Base-by-base conservation (phyloP, 306 rosid genomes). In the Quercus gilva region DNA sequence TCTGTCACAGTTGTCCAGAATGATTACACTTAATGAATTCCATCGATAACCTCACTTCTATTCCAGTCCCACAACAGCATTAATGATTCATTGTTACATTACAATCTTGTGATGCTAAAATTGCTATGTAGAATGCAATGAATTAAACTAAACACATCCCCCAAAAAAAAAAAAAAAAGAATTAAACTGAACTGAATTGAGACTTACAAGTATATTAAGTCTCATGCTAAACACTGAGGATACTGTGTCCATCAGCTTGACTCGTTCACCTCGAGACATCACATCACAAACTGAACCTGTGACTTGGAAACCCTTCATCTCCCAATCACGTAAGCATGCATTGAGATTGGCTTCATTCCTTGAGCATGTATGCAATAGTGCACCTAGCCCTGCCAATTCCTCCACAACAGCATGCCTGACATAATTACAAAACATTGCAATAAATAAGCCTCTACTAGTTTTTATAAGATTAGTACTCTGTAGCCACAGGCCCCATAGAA, bases 131-230 rank as follows among this genome's bases (percentile, higher is more conserved):
- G 56, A 43, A 43, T 7, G 20, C 49, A 68, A 68, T 68, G 5
- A n/a, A 8, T 43, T 35, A 18, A 37, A 4, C 45, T 2, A 41
- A 41, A 41, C 12, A 8, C 45, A 2, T 41, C 45, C 43, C n/a
- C 0, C 0, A 35, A 35, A 37, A 37, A 2, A 8, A 37, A 41
- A 1, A 37, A 37, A 6, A 7, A 37, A 1, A 37, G 0, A 6
- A 7, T 7, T 37, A 8, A 41, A 41, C 23, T 19, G 5, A 6
- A 69, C 20, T 5, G 35, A 6, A 28, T 15, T 73, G 18, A 13
- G 28, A 25, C 73, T 76, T 9, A 84, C 85, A 74, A 85, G 88
- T 43, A 85, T 81, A 20, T 78, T 73, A 59, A 81, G 85, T 79
- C 78, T 85, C 58, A 81, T 85, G 11, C 81, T 70, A 52, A 85